phyloP scores from a whole-genome alignment of 768 basidiomycete species.

The Boletus subparvulus region DNA sequence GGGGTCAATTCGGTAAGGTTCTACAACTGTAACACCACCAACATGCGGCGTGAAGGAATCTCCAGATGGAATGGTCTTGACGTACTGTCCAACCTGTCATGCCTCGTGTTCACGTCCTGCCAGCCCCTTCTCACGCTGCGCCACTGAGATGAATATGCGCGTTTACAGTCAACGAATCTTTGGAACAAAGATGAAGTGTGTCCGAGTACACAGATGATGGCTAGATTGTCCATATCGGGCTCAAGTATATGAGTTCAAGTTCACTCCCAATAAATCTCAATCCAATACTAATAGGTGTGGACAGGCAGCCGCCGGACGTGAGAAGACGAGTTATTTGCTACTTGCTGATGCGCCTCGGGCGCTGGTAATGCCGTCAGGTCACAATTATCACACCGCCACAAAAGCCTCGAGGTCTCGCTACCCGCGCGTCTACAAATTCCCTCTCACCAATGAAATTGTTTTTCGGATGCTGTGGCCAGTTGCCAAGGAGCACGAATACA shows the following conservation, averaged over 20 bases:
- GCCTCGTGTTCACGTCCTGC: not conserved
- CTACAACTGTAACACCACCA: not conserved
- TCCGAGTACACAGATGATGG: not conserved
- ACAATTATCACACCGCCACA: not conserved
- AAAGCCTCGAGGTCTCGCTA: not conserved
- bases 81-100: not conserved
- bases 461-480: not conserved
- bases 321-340: not conserved
- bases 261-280: no score
- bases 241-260: not conserved
- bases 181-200: not conserved
- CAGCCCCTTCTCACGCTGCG: not conserved
- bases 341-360: not conserved
- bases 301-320: not conserved
- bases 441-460: not conserved
- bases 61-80: not conserved
- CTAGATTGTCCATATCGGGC: not conserved
- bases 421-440: not conserved
- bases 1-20: not conserved
- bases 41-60: not conserved
- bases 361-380: not conserved
- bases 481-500: not conserved
- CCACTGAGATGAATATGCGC: not conserved
- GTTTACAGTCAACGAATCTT: not conserved
- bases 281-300: not conserved